Evolutionary conservation across 306 rosid species (phyloP).

Genomic region (Casuarina glauca): DNA sequence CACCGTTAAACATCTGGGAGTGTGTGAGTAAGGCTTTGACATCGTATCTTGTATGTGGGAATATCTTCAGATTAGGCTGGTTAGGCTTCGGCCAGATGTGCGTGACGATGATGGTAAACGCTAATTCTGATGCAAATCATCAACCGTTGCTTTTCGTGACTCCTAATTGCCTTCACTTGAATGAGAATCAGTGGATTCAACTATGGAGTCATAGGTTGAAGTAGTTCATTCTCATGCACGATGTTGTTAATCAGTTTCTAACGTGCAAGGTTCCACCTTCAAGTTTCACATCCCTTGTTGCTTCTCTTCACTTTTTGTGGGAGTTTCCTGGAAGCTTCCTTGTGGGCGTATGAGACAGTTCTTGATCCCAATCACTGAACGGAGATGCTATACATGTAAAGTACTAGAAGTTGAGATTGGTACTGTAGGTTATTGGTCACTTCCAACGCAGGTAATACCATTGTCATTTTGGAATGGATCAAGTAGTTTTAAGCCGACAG

Average conservation of each 20-base stretch:
- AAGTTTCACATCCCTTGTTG: conserved; percentile 9
- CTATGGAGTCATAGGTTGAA: not conserved
- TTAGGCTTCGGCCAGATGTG: not conserved
- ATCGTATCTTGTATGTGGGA: not conserved
- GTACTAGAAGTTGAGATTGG: conserved; percentile 15
- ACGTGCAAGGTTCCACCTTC: not conserved
- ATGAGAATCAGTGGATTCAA: not conserved
- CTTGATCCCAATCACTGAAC: conserved; percentile 19
- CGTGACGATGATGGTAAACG: not conserved
- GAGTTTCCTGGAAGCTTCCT: conserved; percentile 30
- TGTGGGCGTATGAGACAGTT: conserved; percentile 18
- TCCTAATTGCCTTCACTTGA: not conserved
- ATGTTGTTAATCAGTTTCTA: not conserved
- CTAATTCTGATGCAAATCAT: not conserved
- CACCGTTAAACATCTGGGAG: not conserved
- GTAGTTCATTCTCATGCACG: not conserved
- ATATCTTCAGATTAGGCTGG: not conserved
- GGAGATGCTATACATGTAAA: not conserved
- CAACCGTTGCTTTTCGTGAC: not conserved
- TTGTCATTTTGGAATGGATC: conserved; percentile 11
- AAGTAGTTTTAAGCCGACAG: conserved; percentile 22
- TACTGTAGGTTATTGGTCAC: not conserved
- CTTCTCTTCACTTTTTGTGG: conserved; percentile 16
- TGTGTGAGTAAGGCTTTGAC: not conserved
- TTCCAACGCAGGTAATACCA: conserved; percentile 7